Evolutionary conservation across 192 early-diverging fungal species (phyloP), one percentile per base, ranked within the genome.

Genomic region (Haplosporangium gracile): DNA sequence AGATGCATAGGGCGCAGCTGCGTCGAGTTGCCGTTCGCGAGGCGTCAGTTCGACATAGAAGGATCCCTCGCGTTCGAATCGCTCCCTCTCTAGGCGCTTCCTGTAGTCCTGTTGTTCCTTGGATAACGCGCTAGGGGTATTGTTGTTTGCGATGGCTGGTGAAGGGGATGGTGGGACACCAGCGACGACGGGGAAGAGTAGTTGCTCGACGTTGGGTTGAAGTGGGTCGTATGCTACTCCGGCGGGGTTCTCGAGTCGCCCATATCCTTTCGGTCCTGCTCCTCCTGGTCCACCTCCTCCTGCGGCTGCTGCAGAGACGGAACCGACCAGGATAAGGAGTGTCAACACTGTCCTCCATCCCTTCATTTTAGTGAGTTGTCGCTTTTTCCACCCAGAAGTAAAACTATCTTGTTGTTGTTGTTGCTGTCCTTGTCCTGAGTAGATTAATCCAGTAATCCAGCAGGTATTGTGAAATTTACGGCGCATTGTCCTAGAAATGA

Each of bases 41-140:
- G 75, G 76, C 0, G 84, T 74, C 24, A 74, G 71, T n/a, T 81
- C 84, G 39, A 86, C 32, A 34, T 86, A 86, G 53, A 86, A 68
- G 1, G 79, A 78, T 0, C 84, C 84, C 22, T 57, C 47, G 22
- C 70, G 42, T 20, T 69, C 43, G 2, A 60, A 26, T 2, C 84
- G 74, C 6, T 81, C 68, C 4, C 0, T 39, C 45, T 86, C 79
- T 2, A 86, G 55, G 20, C 68, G 72, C 8, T 78, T 36, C 34
- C 74, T 57, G n/a, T 86, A 81, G 8, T 45, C 70, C 15, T 70
- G 49, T 43, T 86, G 79, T 26, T 86, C 69, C 1, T 49, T n/a
- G 4, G 36, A 57, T 26, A 53, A 5, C 9, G 13, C 18, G 34
- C 57, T n/a, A 0, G 45, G 4, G 29, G 38, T 36, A n/a, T n/a